Base-by-base conservation (phyloP, 176 grass and related monocot genomes). In the Tillandsia leiboldiana region DNA sequence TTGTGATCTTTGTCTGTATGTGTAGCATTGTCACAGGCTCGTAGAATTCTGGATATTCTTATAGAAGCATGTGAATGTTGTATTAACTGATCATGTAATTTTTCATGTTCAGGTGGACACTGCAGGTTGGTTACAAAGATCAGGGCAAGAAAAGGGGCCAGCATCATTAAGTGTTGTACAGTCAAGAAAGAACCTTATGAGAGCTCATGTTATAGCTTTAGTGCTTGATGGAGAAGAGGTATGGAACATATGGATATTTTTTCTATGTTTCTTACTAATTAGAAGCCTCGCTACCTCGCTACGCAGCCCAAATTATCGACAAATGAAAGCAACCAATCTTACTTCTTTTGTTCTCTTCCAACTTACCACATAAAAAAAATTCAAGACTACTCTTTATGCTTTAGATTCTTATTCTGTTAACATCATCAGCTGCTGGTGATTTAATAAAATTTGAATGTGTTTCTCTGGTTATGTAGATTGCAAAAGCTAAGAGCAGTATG, bases 121-220 rank as follows among this genome's bases (percentile, higher is more conserved):
- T 66, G 93, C 93, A 13, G 93, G 93, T 76, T 96, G 89, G 89
- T 77, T 96, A 80, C 82, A 87, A 66, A 84, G 93, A 70, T 78
- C 93, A n/a, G 93, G 93, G 64, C 88, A 83, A 90, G 93, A 96
- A 64, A 92, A 96, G 75, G 93, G 93, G 2, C 88, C 93, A 83
- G 78, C 86, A 63, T 92, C 86, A 10, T 75, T 96, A 50, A 92
- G 93, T 64, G 77, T 96, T 50, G 79, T 96, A 67, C 93, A 96
- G 73, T 90, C 88, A 73, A 96, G 89, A 90, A 96, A 96, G 69
- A 96, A 87, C 65, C 81, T 96, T 61, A 92, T 92, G 88, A 89
- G 93, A 73, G 93, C 93, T 79, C 93, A 96, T 76, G 81, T 96
- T 76, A 81, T 96, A 66, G 88, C 89, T 81, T 85, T 96, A 77